Base-by-base conservation (phyloP, 225 moss, liverwort and hornwort genomes). In the Marchantia paleacea region DNA sequence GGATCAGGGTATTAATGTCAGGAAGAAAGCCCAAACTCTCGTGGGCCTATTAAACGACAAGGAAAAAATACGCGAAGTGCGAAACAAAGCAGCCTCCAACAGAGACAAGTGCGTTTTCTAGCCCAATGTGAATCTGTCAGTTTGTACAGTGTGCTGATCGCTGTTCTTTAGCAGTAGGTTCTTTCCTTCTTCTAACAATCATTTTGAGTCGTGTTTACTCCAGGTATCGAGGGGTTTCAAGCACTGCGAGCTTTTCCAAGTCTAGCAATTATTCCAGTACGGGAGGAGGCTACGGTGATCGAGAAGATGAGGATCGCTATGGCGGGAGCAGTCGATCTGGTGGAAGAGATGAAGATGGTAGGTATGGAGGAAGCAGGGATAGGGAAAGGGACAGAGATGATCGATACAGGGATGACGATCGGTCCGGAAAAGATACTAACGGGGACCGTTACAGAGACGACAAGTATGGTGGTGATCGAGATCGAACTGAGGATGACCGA, bases 1-100 rank as follows among this genome's bases (percentile, higher is more conserved):
- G 86, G 99, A 99, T 78, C 99, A 99, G 86, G 99, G 99, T n/a
- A 84, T 99, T 72, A 99, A 99, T 86, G 95, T 99, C 82, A 92
- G 95, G 83, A 95, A 95, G 83, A 99, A 99, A 83, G 99, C 95
- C 12, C 94, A 95, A 80, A 82, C 86, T 76, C 85, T 95, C 67
- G 95, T 99, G 3, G 73, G 85, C 29, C 87, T 99, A 20, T 87
- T 99, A 55, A 91, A 92, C 80, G 99, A 99, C 77, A 92, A 88
- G 72, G 99, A 94, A 55, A 90, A 90, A 81, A 95, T 99, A 9
- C 94, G 99, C 2, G 99, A 99, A 95, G 92, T 94, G 69, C 89
- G 99, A 80, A 86, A 60, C 53, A 99, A 99, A 83, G 99, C 99
- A 50, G 84, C 90, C 50, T 55, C 91, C 31, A 99, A 99, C 75